phyloP scores from a whole-genome alignment of 441 rosid genomes.

The Adansonia gregorii region DNA sequence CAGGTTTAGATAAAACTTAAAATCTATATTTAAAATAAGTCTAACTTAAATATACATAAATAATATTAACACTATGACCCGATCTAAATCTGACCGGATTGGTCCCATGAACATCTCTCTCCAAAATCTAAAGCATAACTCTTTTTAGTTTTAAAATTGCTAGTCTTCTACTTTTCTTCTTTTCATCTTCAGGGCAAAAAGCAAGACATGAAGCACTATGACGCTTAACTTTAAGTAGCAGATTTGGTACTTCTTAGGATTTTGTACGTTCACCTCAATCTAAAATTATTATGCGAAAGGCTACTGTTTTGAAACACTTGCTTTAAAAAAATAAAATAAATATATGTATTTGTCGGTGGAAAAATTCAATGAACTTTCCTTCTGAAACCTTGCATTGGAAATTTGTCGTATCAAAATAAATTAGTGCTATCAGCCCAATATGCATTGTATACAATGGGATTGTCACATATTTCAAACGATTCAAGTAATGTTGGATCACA shows the following conservation, averaged over 20 bases:
- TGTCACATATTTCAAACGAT: too few relatives aligned
- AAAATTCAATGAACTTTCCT: not conserved
- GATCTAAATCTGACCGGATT: too few relatives aligned
- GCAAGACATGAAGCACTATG: constrained; percentile 10
- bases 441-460: too few relatives aligned
- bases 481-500: too few relatives aligned
- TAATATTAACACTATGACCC: too few relatives aligned
- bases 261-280: too few relatives aligned
- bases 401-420: not conserved
- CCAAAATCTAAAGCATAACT: too few relatives aligned
- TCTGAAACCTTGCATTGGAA: not conserved
- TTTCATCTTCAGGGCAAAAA: not conserved
- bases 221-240: not conserved
- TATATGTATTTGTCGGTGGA: not conserved
- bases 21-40: too few relatives aligned
- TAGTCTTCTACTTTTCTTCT: not conserved
- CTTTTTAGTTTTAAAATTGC: too few relatives aligned
- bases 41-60: too few relatives aligned
- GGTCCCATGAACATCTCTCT: too few relatives aligned
- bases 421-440: not conserved
- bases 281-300: not conserved
- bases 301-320: not conserved
- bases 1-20: too few relatives aligned
- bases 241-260: not conserved
- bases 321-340: not conserved